Conservation (phyloP, 2,329 filamentous ascomycete genomes). For the Nannizzia gypsea region DNA sequence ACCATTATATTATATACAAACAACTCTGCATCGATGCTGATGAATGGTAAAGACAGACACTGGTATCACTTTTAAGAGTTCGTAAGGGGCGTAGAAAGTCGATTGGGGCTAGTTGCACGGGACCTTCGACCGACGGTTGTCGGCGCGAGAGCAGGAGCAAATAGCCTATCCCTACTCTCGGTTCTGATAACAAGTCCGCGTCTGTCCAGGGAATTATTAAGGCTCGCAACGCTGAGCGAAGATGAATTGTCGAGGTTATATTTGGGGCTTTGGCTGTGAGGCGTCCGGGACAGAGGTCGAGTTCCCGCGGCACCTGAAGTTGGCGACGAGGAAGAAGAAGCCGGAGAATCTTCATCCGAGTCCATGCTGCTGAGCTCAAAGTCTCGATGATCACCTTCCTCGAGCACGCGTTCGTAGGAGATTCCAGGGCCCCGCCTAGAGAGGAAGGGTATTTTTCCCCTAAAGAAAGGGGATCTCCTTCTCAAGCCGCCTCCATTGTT, state of each 20-base stretch:
- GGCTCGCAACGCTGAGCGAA: conserved; percentile 27
- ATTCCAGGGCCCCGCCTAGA: conserved; percentile 26
- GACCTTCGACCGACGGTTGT: conserved; percentile 36
- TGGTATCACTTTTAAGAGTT: not conserved
- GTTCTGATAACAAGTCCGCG: conserved; percentile 68
- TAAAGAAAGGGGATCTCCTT: conserved; percentile 44
- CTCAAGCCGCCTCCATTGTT: conserved; percentile 21
- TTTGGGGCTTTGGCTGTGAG: conserved; percentile 24
- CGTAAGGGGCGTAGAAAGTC: conserved; percentile 8
- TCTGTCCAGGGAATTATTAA: conserved; percentile 33
- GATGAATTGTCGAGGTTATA: conserved; percentile 32
- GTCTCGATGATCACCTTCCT: conserved; percentile 56
- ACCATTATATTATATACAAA: not conserved
- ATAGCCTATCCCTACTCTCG: conserved; percentile 71
- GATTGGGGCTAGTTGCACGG: conserved; percentile 39
- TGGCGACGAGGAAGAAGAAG: conserved; percentile 46
- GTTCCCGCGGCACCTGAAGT: conserved; percentile 20
- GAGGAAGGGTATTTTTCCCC: conserved; percentile 33
- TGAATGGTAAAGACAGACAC: not conserved
- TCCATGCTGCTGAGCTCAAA: conserved; percentile 65
- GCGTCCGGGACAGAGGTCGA: conserved; percentile 18
- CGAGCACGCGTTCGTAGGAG: conserved; percentile 72
- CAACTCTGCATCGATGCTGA: not conserved
- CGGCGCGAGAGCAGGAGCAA: conserved; percentile 41
- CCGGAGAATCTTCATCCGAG: conserved; percentile 49